These are phyloP conservation scores for Exophiala lecanii-corni DNA, from an alignment of 2,329 filamentous ascomycete genomes.

Conservation along the genomic window DNA sequence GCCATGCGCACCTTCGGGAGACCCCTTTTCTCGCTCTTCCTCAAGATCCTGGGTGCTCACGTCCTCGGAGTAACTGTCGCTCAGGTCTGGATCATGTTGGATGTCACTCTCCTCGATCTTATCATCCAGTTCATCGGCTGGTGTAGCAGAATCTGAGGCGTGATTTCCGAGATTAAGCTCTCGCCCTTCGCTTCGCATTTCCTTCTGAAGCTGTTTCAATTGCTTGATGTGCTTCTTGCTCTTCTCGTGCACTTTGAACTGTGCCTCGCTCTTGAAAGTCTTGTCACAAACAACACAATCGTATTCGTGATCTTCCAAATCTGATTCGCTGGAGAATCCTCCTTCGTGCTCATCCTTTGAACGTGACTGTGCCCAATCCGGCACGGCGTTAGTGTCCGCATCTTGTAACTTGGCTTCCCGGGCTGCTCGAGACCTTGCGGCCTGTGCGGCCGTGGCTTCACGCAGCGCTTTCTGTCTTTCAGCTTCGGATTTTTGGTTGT, in stretches of 20 bases:
- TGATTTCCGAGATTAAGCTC: conserved; percentile 32
- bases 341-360: conserved; percentile 48
- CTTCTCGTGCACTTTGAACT: conserved; percentile 85
- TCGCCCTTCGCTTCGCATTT: conserved; percentile 77
- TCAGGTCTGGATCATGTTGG: not conserved
- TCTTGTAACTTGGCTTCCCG: conserved; percentile 65
- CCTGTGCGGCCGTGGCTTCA: conserved; percentile 76
- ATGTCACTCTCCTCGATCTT: conserved; percentile 6
- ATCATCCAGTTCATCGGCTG: conserved; percentile 20
- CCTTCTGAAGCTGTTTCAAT: conserved; percentile 69
- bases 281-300: conserved; percentile 63
- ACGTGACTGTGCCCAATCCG: conserved; percentile 64
- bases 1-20: too few species aligned
- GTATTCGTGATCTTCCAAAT: conserved; percentile 51
- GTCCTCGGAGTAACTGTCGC: conserved; percentile 1
- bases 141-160: conserved; percentile 1
- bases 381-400: conserved; percentile 43
- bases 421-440: conserved; percentile 73
- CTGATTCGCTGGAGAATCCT: conserved; percentile 42
- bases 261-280: conserved; percentile 81
- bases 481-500: conserved; percentile 70
- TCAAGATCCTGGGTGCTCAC: conserved; percentile 20
- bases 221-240: conserved; percentile 95
- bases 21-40: not conserved
- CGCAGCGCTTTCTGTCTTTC: conserved; percentile 75